Conservation (phyloP, 2,329 filamentous ascomycete genomes). For the Colletotrichum sp. region DNA sequence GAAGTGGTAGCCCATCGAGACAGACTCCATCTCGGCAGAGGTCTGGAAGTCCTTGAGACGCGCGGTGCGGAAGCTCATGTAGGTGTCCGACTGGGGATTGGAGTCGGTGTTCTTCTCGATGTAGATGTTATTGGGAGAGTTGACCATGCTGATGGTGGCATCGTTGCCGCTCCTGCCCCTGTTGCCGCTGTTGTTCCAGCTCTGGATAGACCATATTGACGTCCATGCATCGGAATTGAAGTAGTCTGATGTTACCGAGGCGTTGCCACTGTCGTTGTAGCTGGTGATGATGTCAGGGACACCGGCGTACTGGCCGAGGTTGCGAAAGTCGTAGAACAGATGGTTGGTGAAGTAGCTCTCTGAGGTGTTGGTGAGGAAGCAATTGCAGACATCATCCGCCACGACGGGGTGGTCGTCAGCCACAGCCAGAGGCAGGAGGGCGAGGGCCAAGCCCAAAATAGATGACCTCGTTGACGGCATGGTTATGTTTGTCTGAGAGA, state of each 20-base stretch:
- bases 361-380: slow-evolving; percentile 53
- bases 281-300: slow-evolving; percentile 36
- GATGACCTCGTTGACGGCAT: slow-evolving; percentile 18
- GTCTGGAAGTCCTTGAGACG: slow-evolving; percentile 50
- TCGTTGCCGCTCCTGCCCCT: slow-evolving; percentile 25
- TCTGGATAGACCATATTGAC: slow-evolving; percentile 40
- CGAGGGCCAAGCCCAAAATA: slow-evolving; percentile 20
- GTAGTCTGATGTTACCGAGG: slow-evolving; percentile 40
- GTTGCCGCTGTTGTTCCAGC: slow-evolving; percentile 41
- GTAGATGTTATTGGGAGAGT: slow-evolving; percentile 50
- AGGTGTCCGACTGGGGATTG: slow-evolving; percentile 42
- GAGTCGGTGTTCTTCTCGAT: slow-evolving; percentile 45
- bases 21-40: slow-evolving; percentile 52
- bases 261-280: slow-evolving; percentile 29
- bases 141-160: slow-evolving; percentile 39
- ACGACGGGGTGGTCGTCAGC: slow-evolving; percentile 24
- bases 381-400: slow-evolving; percentile 45
- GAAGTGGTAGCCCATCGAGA: slow-evolving; percentile 38
- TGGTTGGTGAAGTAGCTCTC: slow-evolving; percentile 49
- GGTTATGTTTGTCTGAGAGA: neutral
- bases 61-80: slow-evolving; percentile 51
- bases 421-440: neutral
- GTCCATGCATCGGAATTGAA: slow-evolving; percentile 41
- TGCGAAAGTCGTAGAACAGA: slow-evolving; percentile 56
- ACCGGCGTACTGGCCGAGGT: slow-evolving; percentile 41